Base-by-base conservation (phyloP, 345 rosid species). In the Crucihimalaya himalaica region DNA sequence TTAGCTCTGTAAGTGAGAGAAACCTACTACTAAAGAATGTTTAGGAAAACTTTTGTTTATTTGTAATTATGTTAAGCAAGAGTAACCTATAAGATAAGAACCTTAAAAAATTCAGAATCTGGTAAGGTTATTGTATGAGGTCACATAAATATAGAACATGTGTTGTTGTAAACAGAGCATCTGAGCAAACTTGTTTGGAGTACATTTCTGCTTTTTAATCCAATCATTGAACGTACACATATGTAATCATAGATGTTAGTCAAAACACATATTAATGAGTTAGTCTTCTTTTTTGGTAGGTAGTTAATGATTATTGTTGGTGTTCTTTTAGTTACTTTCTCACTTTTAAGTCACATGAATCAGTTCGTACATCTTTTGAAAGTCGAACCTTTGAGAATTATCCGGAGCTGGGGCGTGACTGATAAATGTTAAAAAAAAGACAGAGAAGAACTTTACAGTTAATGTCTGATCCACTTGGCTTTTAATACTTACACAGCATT, bases 291-390 rank as follows among this genome's bases (percentile, higher is more conserved):
- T 43, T 52, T 52, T 52, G 31, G 16, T 52, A 52, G 19, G 58
- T 27, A 53, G 23, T 7, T 18, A 60, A 50, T 62, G 43, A 52
- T 15, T 53, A 72, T 64, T 18, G 31, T 19, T 61, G 45, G 70
- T 52, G 63, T 52, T 14, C 70, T 52, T 64, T 63, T 19, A 63
- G 70, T 55, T 55, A 8, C 6, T 55, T 29, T 31, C 61, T 8
- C 21, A 16, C 40, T 55, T 43, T 31, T 29, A 31, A 43, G 77
- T 73, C 77, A 73, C 77, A 55, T 63, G 76, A 72, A 72, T 72
- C 76, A 72, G 70, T 73, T 63, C 55, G 21, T 63, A 19, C 29
- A 27, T 63, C 55, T 51, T 23, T 51, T 6, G 18, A 53, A 53
- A 27, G 35, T 53, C 58, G 19, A 27, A 27, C 11, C 43, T 64